A percentile compares a stretch with the other conserved stretches of the same genome.
These are phyloP conservation scores for Dipteronia dyeriana DNA, from an alignment of 345 rosid species.

Conservation along the genomic window DNA sequence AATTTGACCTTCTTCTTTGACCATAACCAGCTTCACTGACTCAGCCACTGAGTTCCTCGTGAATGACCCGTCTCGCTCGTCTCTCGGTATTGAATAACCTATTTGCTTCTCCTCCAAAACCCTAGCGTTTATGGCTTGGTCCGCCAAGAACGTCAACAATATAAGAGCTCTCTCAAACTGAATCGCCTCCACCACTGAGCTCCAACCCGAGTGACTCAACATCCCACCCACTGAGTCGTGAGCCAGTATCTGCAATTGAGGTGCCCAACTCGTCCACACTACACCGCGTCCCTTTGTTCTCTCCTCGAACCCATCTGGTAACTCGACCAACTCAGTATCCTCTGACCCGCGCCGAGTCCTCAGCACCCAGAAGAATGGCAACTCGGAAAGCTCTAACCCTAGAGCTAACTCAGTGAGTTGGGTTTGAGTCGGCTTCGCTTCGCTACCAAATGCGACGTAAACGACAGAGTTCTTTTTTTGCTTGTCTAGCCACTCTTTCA, in stretches of 20 bases:
- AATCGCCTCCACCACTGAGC: conserved; percentile 24
- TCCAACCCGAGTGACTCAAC: conserved; percentile 27
- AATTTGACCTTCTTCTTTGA: background rate
- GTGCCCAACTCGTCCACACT: conserved; percentile 27
- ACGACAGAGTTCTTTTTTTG: background rate
- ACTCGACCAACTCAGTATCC: background rate
- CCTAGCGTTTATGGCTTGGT: conserved; percentile 27
- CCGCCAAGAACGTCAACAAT: conserved; percentile 16
- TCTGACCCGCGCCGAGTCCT: background rate
- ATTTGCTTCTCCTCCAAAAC: conserved; percentile 22
- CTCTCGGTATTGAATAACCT: conserved; percentile 20
- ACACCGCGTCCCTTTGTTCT: conserved; percentile 22
- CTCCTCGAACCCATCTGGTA: conserved; percentile 30
- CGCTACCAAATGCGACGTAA: conserved; percentile 9
- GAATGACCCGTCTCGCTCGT: conserved; percentile 24
- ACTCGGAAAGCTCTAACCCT: background rate
- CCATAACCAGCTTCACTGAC: conserved; percentile 20
- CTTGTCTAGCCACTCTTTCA: background rate
- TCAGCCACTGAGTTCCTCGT: conserved; percentile 23
- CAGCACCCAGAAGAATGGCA: conserved; percentile 12
- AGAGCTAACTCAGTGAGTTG: conserved; percentile 12
- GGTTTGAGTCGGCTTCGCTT: background rate
- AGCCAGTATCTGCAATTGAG: conserved; percentile 22
- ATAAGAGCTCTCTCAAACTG: background rate
- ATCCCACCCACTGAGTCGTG: conserved; percentile 21